Conservation (phyloP, 2,329 filamentous ascomycete species). For the Clonostachys chloroleuca region DNA sequence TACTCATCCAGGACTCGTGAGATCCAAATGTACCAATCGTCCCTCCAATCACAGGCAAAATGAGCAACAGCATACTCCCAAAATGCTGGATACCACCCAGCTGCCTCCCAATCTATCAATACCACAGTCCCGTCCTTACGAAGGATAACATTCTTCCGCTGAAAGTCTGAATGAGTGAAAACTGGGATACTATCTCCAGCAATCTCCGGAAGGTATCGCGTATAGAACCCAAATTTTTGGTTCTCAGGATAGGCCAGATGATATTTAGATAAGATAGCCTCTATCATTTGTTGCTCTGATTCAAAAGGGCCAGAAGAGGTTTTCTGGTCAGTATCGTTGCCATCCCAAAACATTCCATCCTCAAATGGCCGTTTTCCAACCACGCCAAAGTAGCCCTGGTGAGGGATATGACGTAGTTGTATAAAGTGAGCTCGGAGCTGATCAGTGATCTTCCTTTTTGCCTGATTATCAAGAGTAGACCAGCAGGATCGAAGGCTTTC, state of each 20-base stretch:
- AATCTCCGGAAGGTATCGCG: no score
- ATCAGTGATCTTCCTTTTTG: background rate
- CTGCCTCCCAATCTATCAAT: constrained; percentile 13
- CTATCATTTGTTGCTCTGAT: no score
- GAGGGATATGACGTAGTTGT: background rate
- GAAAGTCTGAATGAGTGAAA: constrained; percentile 12
- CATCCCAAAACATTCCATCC: background rate
- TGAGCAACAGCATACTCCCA: constrained; percentile 13
- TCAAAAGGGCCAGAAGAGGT: no score
- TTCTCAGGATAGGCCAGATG: no score
- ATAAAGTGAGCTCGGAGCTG: background rate
- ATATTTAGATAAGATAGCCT: no score
- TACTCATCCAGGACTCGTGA: constrained; percentile 9
- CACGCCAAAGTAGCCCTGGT: background rate
- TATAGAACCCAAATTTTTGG: no score
- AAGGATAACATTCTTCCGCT: constrained; percentile 13
- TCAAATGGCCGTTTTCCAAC: background rate
- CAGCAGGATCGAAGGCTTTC: no score
- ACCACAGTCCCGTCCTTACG: constrained; percentile 5
- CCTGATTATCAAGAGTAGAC: no score
- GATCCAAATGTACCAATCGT: constrained; percentile 13
- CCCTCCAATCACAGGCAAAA: constrained; percentile 8
- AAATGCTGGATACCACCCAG: constrained; percentile 13
- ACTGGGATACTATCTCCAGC: background rate
- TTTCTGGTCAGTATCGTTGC: no score